These are phyloP conservation scores for Ceratonia siliqua DNA, from an alignment of 306 rosid genomes.

Conservation along the genomic window DNA sequence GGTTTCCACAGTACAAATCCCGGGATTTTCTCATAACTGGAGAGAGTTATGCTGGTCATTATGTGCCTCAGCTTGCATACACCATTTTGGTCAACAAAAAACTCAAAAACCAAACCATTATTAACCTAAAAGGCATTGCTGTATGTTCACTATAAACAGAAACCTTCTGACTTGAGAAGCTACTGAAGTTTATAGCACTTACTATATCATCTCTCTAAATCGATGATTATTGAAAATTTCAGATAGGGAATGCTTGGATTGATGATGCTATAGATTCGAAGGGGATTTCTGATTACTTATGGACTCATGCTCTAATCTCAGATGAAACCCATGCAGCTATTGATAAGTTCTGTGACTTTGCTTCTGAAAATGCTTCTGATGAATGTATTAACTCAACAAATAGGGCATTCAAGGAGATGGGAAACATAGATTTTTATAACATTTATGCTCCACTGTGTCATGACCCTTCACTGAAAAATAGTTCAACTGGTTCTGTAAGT, in stretches of 20 bases:
- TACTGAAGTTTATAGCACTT: neutral
- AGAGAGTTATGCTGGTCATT: slow-evolving; percentile 70
- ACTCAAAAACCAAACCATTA: slow-evolving; percentile 14
- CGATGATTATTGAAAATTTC: slow-evolving; percentile 19
- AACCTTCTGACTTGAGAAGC: neutral
- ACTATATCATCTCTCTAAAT: neutral
- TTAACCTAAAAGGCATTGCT: slow-evolving; percentile 62
- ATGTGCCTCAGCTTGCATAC: slow-evolving; percentile 60
- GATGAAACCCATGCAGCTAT: slow-evolving; percentile 53
- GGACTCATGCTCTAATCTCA: slow-evolving; percentile 63
- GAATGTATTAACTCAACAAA: slow-evolving; percentile 21
- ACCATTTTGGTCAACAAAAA: slow-evolving; percentile 39
- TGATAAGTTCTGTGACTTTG: slow-evolving; percentile 47
- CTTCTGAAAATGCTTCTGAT: neutral
- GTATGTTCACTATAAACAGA: slow-evolving; percentile 26
- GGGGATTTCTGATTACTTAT: slow-evolving; percentile 43
- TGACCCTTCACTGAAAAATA: slow-evolving; percentile 27
- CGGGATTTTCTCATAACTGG: slow-evolving; percentile 56
- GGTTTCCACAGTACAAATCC: slow-evolving; percentile 64
- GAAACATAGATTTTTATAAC: slow-evolving; percentile 37
- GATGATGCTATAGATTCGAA: slow-evolving; percentile 31
- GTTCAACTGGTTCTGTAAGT: slow-evolving; percentile 44
- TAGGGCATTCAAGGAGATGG: slow-evolving; percentile 28
- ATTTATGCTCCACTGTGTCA: slow-evolving; percentile 58
- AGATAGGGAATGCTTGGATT: slow-evolving; percentile 65